Evolutionary conservation across 2,329 filamentous ascomycete genomes (phyloP).

Genomic region (Tricladium varicosporioides): DNA sequence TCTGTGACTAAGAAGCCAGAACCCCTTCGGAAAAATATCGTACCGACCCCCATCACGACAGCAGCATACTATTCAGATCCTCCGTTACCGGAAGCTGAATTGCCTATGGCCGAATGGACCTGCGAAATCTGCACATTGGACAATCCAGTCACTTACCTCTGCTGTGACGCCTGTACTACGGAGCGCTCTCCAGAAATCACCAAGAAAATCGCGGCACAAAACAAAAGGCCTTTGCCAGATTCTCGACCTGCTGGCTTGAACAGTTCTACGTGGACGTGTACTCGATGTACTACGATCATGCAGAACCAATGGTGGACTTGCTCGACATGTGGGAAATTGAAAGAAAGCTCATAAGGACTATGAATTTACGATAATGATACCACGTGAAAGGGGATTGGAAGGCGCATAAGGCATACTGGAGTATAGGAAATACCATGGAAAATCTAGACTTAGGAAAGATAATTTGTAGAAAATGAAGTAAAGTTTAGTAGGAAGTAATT

Average conservation of each 20-base stretch:
- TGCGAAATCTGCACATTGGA: slow-evolving; percentile 56
- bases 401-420: background rate
- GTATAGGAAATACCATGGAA: background rate
- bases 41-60: background rate
- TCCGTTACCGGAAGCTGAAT: slow-evolving; percentile 7
- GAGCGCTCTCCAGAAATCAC: slow-evolving; percentile 39
- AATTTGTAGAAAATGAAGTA: background rate
- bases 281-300: slow-evolving; percentile 50
- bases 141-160: slow-evolving; percentile 50
- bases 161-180: slow-evolving; percentile 55
- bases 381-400: background rate
- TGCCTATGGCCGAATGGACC: slow-evolving; percentile 48
- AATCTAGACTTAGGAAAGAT: background rate
- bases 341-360: slow-evolving; percentile 43
- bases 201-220: slow-evolving; percentile 19
- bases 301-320: slow-evolving; percentile 58
- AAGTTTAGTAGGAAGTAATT: no score
- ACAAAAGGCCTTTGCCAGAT: slow-evolving; percentile 7
- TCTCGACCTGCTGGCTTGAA: slow-evolving; percentile 13
- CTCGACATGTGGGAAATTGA: slow-evolving; percentile 52
- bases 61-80: background rate
- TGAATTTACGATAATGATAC: slow-evolving; percentile 8
- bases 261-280: slow-evolving; percentile 47
- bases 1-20: slow-evolving; percentile 22
- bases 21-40: slow-evolving; percentile 10